Evolutionary conservation across 345 rosid species (phyloP).

Genomic region (Turnera subulata): DNA sequence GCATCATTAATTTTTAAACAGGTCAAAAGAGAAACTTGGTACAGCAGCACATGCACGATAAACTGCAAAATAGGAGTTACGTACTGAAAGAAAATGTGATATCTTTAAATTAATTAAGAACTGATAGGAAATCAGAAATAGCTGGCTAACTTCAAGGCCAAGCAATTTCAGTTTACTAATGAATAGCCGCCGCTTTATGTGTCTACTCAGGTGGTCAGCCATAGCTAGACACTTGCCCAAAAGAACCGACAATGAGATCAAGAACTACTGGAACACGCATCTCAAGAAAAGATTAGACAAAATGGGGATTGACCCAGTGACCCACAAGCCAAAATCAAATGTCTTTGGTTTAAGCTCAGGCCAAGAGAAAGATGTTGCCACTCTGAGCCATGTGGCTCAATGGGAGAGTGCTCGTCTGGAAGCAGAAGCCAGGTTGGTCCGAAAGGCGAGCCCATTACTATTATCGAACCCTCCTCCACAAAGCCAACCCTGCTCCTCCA

Average conservation of each 20-base stretch:
- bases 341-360: not conserved
- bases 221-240: constrained; percentile 11
- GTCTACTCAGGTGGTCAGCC: constrained; percentile 11
- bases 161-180: too few relatives aligned
- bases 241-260: constrained; percentile 15
- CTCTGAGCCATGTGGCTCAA: constrained; percentile 34
- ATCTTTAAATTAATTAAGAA: too few relatives aligned
- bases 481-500: not conserved
- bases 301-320: constrained; percentile 10
- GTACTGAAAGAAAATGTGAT: too few relatives aligned
- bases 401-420: constrained; percentile 39
- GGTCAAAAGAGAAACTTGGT: too few relatives aligned
- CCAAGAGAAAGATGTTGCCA: not conserved
- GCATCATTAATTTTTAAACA: too few relatives aligned
- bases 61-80: too few relatives aligned
- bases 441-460: not conserved
- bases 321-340: constrained; percentile 12
- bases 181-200: too few relatives aligned
- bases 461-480: not conserved
- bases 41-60: too few relatives aligned
- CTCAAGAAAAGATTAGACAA: constrained; percentile 14
- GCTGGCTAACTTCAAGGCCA: too few relatives aligned
- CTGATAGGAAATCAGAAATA: too few relatives aligned
- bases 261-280: constrained; percentile 15
- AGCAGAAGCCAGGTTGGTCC: constrained; percentile 29